phyloP scores from a whole-genome alignment of 1,284 basidiomycete species.

The Neolentinus lepideus region DNA sequence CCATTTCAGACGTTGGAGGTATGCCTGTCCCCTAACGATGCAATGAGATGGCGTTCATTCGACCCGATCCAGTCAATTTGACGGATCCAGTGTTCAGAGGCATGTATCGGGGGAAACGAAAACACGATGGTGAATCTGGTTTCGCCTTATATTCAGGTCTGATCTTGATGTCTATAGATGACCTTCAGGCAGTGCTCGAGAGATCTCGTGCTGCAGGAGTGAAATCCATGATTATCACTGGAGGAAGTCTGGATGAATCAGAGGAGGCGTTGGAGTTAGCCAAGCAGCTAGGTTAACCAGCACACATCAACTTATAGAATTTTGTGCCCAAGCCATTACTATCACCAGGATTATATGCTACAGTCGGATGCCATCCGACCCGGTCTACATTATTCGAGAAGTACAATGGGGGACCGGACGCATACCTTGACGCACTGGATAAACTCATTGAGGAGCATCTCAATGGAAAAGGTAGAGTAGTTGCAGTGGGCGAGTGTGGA shows the following conservation, averaged over 20 bases:
- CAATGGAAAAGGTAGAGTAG: constrained; percentile 49
- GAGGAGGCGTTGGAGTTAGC: constrained; percentile 58
- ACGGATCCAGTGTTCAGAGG: constrained; percentile 59
- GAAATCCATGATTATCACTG: constrained; percentile 76
- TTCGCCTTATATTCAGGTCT: neutral
- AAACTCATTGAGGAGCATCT: constrained; percentile 49
- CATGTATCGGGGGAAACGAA: constrained; percentile 40
- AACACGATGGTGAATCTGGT: constrained; percentile 39
- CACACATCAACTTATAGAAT: neutral
- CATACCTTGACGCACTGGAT: constrained; percentile 60
- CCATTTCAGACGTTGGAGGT: neutral
- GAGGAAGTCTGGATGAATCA: constrained; percentile 68
- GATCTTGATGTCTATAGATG: constrained; percentile 39
- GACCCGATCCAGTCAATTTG: constrained; percentile 48
- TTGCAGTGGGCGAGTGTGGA: constrained; percentile 85
- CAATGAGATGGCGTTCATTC: constrained; percentile 33
- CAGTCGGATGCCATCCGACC: constrained; percentile 85
- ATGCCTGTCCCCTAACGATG: neutral
- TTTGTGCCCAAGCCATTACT: neutral
- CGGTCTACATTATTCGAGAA: constrained; percentile 72
- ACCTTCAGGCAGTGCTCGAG: constrained; percentile 55
- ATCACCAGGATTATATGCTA: constrained; percentile 58
- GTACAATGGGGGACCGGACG: constrained; percentile 50
- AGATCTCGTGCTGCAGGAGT: constrained; percentile 65
- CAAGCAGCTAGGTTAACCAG: constrained; percentile 40